These are phyloP conservation scores for Macrotyloma uniflorum DNA, from an alignment of 306 rosid genomes.

Conservation along the genomic window DNA sequence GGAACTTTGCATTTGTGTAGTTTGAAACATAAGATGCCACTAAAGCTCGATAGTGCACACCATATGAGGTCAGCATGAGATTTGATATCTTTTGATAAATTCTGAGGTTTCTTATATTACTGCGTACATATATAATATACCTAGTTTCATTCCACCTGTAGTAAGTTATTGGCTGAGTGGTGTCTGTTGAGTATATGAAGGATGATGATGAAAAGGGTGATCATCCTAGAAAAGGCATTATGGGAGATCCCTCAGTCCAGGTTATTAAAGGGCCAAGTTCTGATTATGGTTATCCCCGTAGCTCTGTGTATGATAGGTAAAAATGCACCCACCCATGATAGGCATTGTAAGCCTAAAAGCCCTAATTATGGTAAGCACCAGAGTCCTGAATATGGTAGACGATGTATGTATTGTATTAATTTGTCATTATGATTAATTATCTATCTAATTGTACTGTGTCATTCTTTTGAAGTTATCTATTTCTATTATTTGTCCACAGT, in stretches of 20 bases:
- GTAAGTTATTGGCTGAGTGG: slow-evolving; percentile 84
- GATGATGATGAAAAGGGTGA: slow-evolving; percentile 85
- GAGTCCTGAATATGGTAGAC: too few relatives aligned
- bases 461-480: too few relatives aligned
- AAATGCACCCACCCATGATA: too few relatives aligned
- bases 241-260: slow-evolving; percentile 87
- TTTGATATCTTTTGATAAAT: neutral
- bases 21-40: slow-evolving; percentile 90
- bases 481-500: too few relatives aligned
- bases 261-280: slow-evolving; percentile 68
- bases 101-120: neutral
- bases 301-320: slow-evolving; percentile 66
- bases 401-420: too few relatives aligned
- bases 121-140: neutral
- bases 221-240: slow-evolving; percentile 77
- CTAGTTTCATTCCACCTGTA: slow-evolving; percentile 41
- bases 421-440: too few relatives aligned
- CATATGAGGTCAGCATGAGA: slow-evolving; percentile 70
- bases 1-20: slow-evolving; percentile 91
- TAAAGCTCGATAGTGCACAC: slow-evolving; percentile 81
- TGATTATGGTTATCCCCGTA: slow-evolving; percentile 76
- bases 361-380: too few relatives aligned
- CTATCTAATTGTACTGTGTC: too few relatives aligned
- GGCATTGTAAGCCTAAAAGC: too few relatives aligned
- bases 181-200: slow-evolving; percentile 94